Conservation (phyloP, 2,329 filamentous ascomycete genomes). For the Colletotrichum caudatum region DNA sequence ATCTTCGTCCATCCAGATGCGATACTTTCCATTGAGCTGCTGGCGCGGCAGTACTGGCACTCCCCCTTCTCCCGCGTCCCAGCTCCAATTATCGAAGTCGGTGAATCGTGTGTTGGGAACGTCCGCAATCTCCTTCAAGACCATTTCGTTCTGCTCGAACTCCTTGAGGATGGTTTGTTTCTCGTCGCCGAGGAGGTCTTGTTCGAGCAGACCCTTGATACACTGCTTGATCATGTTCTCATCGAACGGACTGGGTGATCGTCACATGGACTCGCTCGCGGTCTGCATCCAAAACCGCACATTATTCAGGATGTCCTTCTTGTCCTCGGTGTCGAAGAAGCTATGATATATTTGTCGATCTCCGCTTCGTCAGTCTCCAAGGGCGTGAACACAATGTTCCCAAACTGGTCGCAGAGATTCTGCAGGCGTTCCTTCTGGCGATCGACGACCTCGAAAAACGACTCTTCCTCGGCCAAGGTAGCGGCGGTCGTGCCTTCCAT, state of each 20-base stretch:
- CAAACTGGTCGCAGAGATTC: slow-evolving; percentile 52
- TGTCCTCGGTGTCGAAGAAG: slow-evolving; percentile 54
- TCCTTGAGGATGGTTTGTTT: slow-evolving; percentile 57
- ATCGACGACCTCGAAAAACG: slow-evolving; percentile 6
- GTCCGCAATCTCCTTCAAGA: slow-evolving; percentile 63
- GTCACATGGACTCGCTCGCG: slow-evolving; percentile 43
- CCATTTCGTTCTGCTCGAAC: slow-evolving; percentile 55
- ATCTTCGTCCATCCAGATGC: slow-evolving; percentile 65
- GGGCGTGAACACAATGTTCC: slow-evolving; percentile 57
- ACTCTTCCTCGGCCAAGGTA: neutral
- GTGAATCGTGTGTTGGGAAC: slow-evolving; percentile 65
- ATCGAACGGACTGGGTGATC: slow-evolving; percentile 52
- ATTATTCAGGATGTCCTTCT: slow-evolving; percentile 45
- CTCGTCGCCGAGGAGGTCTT: slow-evolving; percentile 59
- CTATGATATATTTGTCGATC: slow-evolving; percentile 56
- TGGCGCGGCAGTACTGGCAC: slow-evolving; percentile 58
- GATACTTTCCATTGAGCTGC: slow-evolving; percentile 62
- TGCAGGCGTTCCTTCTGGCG: slow-evolving; percentile 15
- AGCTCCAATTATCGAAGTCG: slow-evolving; percentile 59
- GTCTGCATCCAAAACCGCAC: slow-evolving; percentile 47
- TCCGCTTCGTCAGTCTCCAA: slow-evolving; percentile 52
- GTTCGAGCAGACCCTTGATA: slow-evolving; percentile 57
- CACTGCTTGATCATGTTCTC: slow-evolving; percentile 51
- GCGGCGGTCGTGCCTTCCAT: slow-evolving; percentile 38
- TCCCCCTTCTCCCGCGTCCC: slow-evolving; percentile 52